Percentiles rank a stretch among this genome's conserved stretches.
These are phyloP conservation scores for Coleophoma cylindrospora DNA, from an alignment of 2,329 filamentous ascomycete species.

Conservation along the genomic window DNA sequence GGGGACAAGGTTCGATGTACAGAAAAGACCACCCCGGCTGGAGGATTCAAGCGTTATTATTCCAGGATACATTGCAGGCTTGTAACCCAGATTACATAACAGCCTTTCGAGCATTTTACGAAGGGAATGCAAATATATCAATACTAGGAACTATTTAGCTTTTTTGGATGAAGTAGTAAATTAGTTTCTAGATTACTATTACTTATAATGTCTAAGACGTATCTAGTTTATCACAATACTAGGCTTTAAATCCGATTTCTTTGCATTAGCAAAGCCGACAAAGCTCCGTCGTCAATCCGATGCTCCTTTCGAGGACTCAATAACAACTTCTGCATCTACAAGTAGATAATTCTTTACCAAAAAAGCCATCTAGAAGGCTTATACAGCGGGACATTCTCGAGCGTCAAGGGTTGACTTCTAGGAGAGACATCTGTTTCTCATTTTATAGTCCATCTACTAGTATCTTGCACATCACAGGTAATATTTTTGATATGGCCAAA, in stretches of 20 bases:
- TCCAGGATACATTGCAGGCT: constrained; percentile 7
- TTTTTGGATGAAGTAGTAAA: constrained; percentile 7
- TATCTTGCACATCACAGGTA: too few relatives aligned
- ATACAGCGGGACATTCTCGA: too few relatives aligned
- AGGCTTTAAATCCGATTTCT: constrained; percentile 6
- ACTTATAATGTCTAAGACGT: not conserved
- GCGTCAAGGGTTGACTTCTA: too few relatives aligned
- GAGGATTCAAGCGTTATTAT: constrained; percentile 8
- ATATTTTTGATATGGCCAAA: too few relatives aligned
- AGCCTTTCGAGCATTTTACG: constrained; percentile 5
- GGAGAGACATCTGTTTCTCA: too few relatives aligned
- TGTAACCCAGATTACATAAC: constrained; percentile 2
- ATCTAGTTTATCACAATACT: constrained; percentile 6
- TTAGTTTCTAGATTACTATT: not conserved
- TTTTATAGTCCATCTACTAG: too few relatives aligned
- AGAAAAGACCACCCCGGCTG: constrained; percentile 3
- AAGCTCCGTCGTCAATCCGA: not conserved
- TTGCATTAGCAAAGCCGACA: constrained; percentile 3
- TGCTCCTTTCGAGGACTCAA: too few relatives aligned
- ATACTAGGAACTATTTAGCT: constrained; percentile 4
- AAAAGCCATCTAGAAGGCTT: too few relatives aligned
- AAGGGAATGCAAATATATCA: constrained; percentile 5
- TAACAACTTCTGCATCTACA: too few relatives aligned
- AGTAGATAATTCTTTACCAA: too few relatives aligned
- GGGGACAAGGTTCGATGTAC: constrained; percentile 1